Evolutionary conservation across 306 rosid genomes (phyloP).

Genomic region (Styphnolobium japonicum): DNA sequence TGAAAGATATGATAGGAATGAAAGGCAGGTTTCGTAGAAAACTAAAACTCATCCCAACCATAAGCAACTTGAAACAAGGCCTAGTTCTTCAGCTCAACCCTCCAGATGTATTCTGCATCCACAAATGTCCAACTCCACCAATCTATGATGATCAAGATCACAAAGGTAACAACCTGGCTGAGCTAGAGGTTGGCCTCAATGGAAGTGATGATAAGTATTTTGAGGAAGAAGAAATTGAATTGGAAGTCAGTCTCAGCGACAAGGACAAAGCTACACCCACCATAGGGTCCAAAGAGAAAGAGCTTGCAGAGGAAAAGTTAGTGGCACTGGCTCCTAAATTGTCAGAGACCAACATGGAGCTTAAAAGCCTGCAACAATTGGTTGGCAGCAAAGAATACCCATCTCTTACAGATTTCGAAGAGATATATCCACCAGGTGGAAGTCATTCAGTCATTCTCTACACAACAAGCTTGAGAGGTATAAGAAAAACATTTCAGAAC

Average conservation of each 20-base stretch:
- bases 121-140: constrained; percentile 38
- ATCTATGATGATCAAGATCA: constrained; percentile 33
- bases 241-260: constrained; percentile 24
- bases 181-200: constrained; percentile 15
- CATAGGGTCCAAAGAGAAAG: constrained; percentile 25
- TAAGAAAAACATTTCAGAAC: constrained; percentile 81
- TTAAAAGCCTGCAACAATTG: background rate
- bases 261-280: constrained; percentile 30
- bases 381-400: constrained; percentile 18
- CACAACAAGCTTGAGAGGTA: constrained; percentile 84
- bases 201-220: constrained; percentile 31
- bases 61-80: constrained; percentile 50
- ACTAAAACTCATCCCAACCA: constrained; percentile 46
- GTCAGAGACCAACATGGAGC: background rate
- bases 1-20: constrained; percentile 47
- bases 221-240: constrained; percentile 33
- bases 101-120: constrained; percentile 35
- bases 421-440: constrained; percentile 79
- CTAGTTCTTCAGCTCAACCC: constrained; percentile 46
- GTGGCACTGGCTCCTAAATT: constrained; percentile 8
- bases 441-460: constrained; percentile 59
- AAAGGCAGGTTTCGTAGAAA: constrained; percentile 56
- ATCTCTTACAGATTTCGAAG: constrained; percentile 58
- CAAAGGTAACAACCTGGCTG: constrained; percentile 22
- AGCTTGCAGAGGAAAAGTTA: constrained; percentile 16